These are phyloP conservation scores for Parmelia sp. DNA, from an alignment of 495 filamentous ascomycete genomes.

Conservation along the genomic window DNA sequence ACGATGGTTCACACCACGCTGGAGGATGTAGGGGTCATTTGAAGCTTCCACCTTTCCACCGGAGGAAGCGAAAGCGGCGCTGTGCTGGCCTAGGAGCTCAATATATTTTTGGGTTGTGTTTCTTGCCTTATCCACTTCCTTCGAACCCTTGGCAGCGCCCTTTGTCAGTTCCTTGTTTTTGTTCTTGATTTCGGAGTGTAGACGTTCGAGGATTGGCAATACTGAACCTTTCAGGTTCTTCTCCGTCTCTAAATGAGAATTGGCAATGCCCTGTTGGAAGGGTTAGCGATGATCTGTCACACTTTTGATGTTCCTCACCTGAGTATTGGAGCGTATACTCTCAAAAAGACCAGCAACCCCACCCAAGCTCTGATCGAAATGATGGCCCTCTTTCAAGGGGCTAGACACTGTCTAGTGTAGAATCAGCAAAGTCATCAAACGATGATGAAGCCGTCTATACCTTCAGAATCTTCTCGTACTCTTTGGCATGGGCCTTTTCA, in stretches of 20 bases:
- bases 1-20: slow-evolving; percentile 72
- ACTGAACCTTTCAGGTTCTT: slow-evolving; percentile 77
- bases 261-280: slow-evolving; percentile 59
- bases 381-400: slow-evolving; percentile 77
- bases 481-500: slow-evolving; percentile 78
- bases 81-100: slow-evolving; percentile 80
- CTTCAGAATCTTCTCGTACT: slow-evolving; percentile 93
- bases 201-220: slow-evolving; percentile 77
- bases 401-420: slow-evolving; percentile 64
- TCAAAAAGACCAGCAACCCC: slow-evolving; percentile 87
- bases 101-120: slow-evolving; percentile 88
- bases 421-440: slow-evolving; percentile 3
- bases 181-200: slow-evolving; percentile 93
- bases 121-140: slow-evolving; percentile 86
- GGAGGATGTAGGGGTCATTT: slow-evolving; percentile 84
- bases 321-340: slow-evolving; percentile 85
- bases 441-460: slow-evolving; percentile 34
- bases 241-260: slow-evolving; percentile 81
- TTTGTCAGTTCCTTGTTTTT: slow-evolving; percentile 80
- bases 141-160: slow-evolving; percentile 80
- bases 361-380: slow-evolving; percentile 81
- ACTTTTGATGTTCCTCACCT: slow-evolving; percentile 42
- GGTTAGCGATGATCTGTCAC: slow-evolving; percentile 15
- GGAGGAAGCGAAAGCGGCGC: slow-evolving; percentile 64
- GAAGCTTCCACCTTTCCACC: slow-evolving; percentile 57